These are phyloP conservation scores for Sporisorium iseilematis-ciliati DNA, from an alignment of 1,284 basidiomycete species.

Conservation along the genomic window DNA sequence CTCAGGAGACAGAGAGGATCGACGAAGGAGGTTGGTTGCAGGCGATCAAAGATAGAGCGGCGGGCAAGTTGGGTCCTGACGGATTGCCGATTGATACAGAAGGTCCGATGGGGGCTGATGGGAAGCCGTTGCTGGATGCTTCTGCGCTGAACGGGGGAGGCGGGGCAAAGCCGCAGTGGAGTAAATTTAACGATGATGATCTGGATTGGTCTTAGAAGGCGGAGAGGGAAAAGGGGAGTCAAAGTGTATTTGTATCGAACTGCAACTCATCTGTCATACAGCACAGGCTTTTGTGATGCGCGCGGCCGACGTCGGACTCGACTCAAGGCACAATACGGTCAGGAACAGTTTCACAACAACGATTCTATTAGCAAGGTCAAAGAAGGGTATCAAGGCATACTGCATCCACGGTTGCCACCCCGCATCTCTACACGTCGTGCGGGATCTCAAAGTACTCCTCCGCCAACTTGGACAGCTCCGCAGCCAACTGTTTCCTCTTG, in stretches of 20 bases:
- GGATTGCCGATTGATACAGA: slow-evolving; percentile 36
- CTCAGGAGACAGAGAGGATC: slow-evolving; percentile 55
- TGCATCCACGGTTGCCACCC: not conserved
- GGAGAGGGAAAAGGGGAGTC: not conserved
- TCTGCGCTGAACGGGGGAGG: slow-evolving; percentile 13
- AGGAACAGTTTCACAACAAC: not conserved
- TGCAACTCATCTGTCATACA: too few species aligned
- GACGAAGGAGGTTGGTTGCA: slow-evolving; percentile 64
- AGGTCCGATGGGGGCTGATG: slow-evolving; percentile 29
- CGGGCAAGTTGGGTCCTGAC: slow-evolving; percentile 43
- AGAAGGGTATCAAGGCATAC: not conserved
- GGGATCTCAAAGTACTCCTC: slow-evolving; percentile 36
- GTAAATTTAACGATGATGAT: slow-evolving; percentile 60
- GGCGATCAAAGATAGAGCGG: slow-evolving; percentile 54
- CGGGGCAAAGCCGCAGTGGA: slow-evolving; percentile 13
- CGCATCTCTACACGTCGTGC: slow-evolving; percentile 29
- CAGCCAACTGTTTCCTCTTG: slow-evolving; percentile 27
- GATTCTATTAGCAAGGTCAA: not conserved
- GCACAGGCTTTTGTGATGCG: too few species aligned
- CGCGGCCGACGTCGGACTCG: too few species aligned
- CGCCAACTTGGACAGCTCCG: slow-evolving; percentile 39
- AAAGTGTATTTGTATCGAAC: slow-evolving; percentile 18
- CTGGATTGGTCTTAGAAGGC: slow-evolving; percentile 58
- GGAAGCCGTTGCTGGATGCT: slow-evolving; percentile 33
- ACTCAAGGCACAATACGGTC: not conserved